phyloP scores from a whole-genome alignment of 2,329 filamentous ascomycete genomes.

The Calonectria henricotiae region DNA sequence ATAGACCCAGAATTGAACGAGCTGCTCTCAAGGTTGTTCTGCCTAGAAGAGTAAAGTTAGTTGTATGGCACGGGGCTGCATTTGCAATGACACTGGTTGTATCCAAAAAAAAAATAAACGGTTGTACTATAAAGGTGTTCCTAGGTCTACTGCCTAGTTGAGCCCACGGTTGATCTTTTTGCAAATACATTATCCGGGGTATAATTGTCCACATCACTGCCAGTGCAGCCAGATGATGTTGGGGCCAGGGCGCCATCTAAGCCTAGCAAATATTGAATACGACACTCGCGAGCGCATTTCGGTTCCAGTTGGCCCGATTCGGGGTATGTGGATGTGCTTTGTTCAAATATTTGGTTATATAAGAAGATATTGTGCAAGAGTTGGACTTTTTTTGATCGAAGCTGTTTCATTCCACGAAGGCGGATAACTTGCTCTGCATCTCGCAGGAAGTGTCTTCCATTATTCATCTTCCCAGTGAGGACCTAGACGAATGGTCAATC shows the following conservation, averaged over 20 bases:
- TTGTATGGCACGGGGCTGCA: too few relatives aligned
- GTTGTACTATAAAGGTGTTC: too few relatives aligned
- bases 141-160: too few relatives aligned
- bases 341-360: conserved; percentile 15
- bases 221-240: neutral
- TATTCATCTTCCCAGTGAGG: conserved; percentile 2
- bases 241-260: neutral
- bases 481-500: neutral
- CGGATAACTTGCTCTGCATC: neutral
- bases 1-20: neutral
- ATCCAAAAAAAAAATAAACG: too few relatives aligned
- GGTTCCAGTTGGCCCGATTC: too few relatives aligned
- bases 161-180: neutral
- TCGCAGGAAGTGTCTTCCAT: neutral
- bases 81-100: too few relatives aligned
- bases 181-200: neutral
- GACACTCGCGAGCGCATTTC: accelerated
- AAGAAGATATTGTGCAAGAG: conserved; percentile 12
- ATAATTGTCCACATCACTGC: too few relatives aligned
- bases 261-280: too few relatives aligned
- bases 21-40: too few relatives aligned
- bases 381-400: neutral
- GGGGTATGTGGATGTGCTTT: neutral
- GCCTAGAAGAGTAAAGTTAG: too few relatives aligned
- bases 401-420: neutral